Evolutionary conservation across 2,329 filamentous ascomycete species (phyloP).

Genomic region (Rachicladosporium sp.): DNA sequence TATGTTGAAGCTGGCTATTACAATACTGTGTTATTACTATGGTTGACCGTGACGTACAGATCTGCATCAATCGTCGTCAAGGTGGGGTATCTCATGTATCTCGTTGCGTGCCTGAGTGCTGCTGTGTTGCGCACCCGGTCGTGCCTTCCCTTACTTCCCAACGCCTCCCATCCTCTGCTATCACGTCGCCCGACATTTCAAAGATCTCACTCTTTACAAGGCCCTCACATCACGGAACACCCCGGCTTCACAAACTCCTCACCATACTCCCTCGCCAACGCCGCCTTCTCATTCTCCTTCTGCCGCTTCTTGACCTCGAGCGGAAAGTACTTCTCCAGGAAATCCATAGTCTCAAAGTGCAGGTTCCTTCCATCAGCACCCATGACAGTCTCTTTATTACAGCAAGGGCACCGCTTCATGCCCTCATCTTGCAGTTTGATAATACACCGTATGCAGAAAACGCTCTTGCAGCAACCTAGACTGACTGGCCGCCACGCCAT

Average conservation of each 20-base stretch:
- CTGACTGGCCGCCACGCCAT: constrained; percentile 75
- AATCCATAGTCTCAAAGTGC: constrained; percentile 55
- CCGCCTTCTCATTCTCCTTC: constrained; percentile 60
- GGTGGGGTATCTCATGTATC: too few relatives aligned
- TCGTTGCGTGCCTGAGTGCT: too few relatives aligned
- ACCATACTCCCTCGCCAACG: constrained; percentile 36
- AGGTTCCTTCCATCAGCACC: constrained; percentile 55
- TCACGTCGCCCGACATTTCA: too few relatives aligned
- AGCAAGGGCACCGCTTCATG: constrained; percentile 62
- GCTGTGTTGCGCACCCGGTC: too few relatives aligned
- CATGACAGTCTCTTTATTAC: constrained; percentile 59
- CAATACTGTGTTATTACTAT: too few relatives aligned
- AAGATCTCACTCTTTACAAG: too few relatives aligned
- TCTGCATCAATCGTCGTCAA: too few relatives aligned
- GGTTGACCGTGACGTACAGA: too few relatives aligned
- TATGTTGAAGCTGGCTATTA: too few relatives aligned
- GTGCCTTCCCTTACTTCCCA: too few relatives aligned
- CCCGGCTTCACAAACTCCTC: constrained; percentile 21
- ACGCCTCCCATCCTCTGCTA: too few relatives aligned
- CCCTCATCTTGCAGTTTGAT: constrained; percentile 62
- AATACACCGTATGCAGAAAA: constrained; percentile 76
- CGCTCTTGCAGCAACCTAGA: constrained; percentile 55
- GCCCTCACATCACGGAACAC: constrained; percentile 20
- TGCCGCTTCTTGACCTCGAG: constrained; percentile 52
- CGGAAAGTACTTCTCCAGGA: constrained; percentile 64